Evolutionary conservation across 768 basidiomycete genomes (phyloP), one percentile per base, ranked within the genome.

Genomic region (Sarcomyxa edulis): DNA sequence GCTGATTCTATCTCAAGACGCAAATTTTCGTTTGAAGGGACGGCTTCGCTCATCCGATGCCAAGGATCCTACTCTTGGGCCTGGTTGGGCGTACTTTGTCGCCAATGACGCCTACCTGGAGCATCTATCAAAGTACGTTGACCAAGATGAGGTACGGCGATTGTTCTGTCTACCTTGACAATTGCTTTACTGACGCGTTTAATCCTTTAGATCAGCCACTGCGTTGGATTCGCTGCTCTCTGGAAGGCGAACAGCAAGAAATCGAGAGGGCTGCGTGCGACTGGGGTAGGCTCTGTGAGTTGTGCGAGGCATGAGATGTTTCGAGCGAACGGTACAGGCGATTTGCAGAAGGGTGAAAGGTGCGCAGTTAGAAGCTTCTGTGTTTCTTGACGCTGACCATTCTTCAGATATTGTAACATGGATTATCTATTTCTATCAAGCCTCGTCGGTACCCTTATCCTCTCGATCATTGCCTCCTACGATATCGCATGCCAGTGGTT

Each of bases 271-370:
- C 29, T 58, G 15, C 23, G 45, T 5, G 43, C 46, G 12, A 54
- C 52, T 0, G 60, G 61, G 2, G 44, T 61, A 4, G 51, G 37
- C 7, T 44, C 37, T 4, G 50, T 50, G 2, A 44, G 32, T 6
- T 58, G 58, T 45, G 47, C 50, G 7, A 37, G 51, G 4, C 50
- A 54, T 16, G 52, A 54, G 39, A 45, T 58, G 33, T 39, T 56
- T 19, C 37, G 44, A 22, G 39, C 47, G 12, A 44, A 44, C 9
- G 54, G 57, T 1, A 42, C 57, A 6, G 60, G 52, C 2, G 60
- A 64, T 40, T 40, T 62, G 4, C 59, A 58, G 28, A 51, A 51
- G 34, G 61, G 61, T 0, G 61, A 63, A 46, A 32, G 49, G 61
- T 60, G 34, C 4, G 45, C 42, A 9, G 15, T 19, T 18, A 15